A percentile compares a stretch with the other conserved stretches of the same genome.
phyloP scores from a whole-genome alignment of 2,329 filamentous ascomycete species.

The Proliferodiscus dingleyae region DNA sequence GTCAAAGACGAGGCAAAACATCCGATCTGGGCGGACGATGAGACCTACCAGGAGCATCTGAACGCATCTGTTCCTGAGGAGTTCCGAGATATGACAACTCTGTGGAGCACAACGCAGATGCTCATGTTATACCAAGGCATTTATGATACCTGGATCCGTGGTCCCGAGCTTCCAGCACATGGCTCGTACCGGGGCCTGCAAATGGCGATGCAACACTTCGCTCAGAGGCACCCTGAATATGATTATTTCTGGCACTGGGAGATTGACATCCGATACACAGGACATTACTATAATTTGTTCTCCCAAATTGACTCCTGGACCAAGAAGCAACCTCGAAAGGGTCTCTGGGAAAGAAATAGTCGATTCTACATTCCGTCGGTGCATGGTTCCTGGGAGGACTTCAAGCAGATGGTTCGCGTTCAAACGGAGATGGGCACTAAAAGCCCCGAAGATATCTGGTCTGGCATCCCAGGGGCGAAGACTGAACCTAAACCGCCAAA shows the following conservation, averaged over 20 bases:
- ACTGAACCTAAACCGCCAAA: constrained; percentile 28
- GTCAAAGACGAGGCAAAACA: constrained; percentile 73
- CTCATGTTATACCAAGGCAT: constrained; percentile 82
- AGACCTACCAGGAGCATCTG: constrained; percentile 62
- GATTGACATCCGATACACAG: constrained; percentile 86
- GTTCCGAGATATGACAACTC: constrained; percentile 80
- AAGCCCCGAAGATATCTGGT: constrained; percentile 64
- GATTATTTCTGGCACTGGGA: constrained; percentile 95
- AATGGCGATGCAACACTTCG: constrained; percentile 94
- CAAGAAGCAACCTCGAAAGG: constrained; percentile 68
- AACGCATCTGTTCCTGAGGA: constrained; percentile 70
- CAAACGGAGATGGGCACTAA: constrained; percentile 67
- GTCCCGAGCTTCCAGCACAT: constrained; percentile 71
- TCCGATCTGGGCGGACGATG: constrained; percentile 73
- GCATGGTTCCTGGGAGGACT: constrained; percentile 76
- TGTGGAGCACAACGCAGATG: constrained; percentile 97
- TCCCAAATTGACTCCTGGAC: constrained; percentile 66
- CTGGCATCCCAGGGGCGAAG: constrained; percentile 38
- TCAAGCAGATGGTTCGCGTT: constrained; percentile 69
- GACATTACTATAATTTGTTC: constrained; percentile 76
- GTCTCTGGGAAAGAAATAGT: constrained; percentile 74
- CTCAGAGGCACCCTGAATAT: constrained; percentile 81
- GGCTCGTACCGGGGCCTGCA: constrained; percentile 89
- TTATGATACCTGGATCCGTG: constrained; percentile 65
- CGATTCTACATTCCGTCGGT: constrained; percentile 74